Conservation (phyloP, 768 basidiomycete species). For the Russula sp. region DNA sequence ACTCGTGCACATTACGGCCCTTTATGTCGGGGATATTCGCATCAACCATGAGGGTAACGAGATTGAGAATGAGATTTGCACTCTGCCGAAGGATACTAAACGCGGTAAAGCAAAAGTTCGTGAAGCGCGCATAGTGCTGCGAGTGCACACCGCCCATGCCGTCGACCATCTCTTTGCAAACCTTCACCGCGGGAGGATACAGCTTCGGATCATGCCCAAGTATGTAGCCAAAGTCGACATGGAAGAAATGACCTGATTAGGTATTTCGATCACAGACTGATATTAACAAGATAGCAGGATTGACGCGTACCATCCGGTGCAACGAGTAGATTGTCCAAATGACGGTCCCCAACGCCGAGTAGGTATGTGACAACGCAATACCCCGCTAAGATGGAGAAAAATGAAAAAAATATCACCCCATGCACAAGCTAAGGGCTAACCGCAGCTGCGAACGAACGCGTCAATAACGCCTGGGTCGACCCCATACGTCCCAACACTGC, state of each 20-base stretch:
- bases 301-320: slow-evolving; percentile 70
- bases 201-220: slow-evolving; percentile 96
- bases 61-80: slow-evolving; percentile 92
- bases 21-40: slow-evolving; percentile 98
- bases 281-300: background rate
- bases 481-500: slow-evolving; percentile 88
- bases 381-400: slow-evolving; percentile 55
- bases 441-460: slow-evolving; percentile 94
- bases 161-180: slow-evolving; percentile 99
- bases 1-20: slow-evolving; percentile 75
- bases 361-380: slow-evolving; percentile 97
- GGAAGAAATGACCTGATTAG: slow-evolving; percentile 82
- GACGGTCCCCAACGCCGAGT: slow-evolving; percentile 93
- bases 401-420: background rate
- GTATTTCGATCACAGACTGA: background rate
- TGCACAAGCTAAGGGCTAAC: slow-evolving; percentile 40
- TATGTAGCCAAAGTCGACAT: slow-evolving; percentile 99
- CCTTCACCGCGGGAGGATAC: slow-evolving; percentile 95
- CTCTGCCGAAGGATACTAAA: slow-evolving; percentile 95
- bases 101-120: slow-evolving; percentile 95
- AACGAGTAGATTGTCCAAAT: slow-evolving; percentile 90
- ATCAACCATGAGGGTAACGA: slow-evolving; percentile 95
- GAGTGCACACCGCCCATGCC: slow-evolving; percentile 98
- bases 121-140: slow-evolving; percentile 93
- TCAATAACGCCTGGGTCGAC: slow-evolving; percentile 94